Base-by-base conservation (phyloP, 1,284 basidiomycete genomes). In the Schizophyllum amplum region DNA sequence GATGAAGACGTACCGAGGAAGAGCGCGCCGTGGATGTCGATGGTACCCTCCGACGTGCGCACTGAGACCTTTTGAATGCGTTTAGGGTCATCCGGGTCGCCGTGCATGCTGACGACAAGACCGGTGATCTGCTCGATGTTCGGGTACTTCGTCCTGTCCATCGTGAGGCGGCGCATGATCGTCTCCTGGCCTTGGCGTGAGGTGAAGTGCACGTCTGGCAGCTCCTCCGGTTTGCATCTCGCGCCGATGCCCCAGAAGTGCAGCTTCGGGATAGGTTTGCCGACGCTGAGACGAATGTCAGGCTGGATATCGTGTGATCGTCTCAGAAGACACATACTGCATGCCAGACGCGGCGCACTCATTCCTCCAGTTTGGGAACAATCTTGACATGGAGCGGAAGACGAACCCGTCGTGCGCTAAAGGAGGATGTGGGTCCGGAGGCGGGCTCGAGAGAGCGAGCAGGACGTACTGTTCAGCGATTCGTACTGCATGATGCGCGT, bases 401-500 rank as follows among this genome's bases (percentile, higher is more conserved):
- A 21, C 20, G 24, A 50, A 50, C 9, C 48, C 48, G 48, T 22
- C 21, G 21, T 21, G 20, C 48, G 21, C 48, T 50, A 13, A 21
- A 50, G 13, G 22, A 50, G 20, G 21, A 50, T 5, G 15, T 3
- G 22, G n/a, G n/a, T n/a, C n/a, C n/a, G n/a, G n/a, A n/a, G n/a
- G n/a, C n/a, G n/a, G n/a, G n/a, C n/a, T n/a, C n/a, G n/a, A n/a
- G n/a, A n/a, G n/a, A 23, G n/a, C 17, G 47, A 5, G n/a, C n/a
- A 5, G 47, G 5, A 50, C 61, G 48, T 55, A 66, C 65, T 62
- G 46, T 70, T 69, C 0, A 64, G 47, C 2, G 67, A 67, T 5
- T 59, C 51, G 53, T 66, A 69, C 51, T 71, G 71, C 53, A 64
- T 57, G 13, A 71, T 62, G 13, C 69, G 66, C 0, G 65, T 59